Base-by-base conservation (phyloP, 176 grass and related monocot species). In the Zoysia pacifica region DNA sequence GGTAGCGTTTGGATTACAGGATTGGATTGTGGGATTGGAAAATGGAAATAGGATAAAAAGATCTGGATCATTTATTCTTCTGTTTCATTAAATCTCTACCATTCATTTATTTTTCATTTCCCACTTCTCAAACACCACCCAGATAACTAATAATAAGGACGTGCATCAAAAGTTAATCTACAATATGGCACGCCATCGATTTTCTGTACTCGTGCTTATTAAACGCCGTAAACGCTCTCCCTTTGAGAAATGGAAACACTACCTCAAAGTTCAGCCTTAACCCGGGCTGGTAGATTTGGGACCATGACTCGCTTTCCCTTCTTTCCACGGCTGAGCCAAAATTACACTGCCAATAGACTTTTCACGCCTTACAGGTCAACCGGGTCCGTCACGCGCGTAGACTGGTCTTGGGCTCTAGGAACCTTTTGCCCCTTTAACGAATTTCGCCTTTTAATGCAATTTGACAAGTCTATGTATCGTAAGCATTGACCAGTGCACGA, bases 251-350 rank as follows among this genome's bases (percentile, higher is more conserved):
- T 55, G 70, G 37, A 73, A 59, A 54, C 53, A 59, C 36, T 2
- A 2, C 4, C 36, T 14, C 76, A 53, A 7, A 42, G 16, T 50
- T 66, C 5, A 38, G 7, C 40, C 62, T 11, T 42, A 40, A 38
- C 61, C 7, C 3, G 37, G 11, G 11, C 28, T 14, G 60, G 38
- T 74, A 56, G 39, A 74, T 46, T 7, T 46, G 60, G 80, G 59
- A 65, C 48, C 61, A 47, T 65, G 48, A 28, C 65, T 39, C 62
- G 5, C 20, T 83, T 83, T 83, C 43, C 49, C 61, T 75, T 48
- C 81, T 83, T 83, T 83, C 47, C 72, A 70, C 62, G 45, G 37
- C 13, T 51, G 14, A 79, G 52, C 62, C 48, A 69, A 46, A 86
- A 70, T 47, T 62, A 28, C 54, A 69, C 64, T 38, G 19, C 4